These are phyloP conservation scores for Neocatenulostroma microsporum DNA, from an alignment of 2,329 filamentous ascomycete species.

Conservation along the genomic window DNA sequence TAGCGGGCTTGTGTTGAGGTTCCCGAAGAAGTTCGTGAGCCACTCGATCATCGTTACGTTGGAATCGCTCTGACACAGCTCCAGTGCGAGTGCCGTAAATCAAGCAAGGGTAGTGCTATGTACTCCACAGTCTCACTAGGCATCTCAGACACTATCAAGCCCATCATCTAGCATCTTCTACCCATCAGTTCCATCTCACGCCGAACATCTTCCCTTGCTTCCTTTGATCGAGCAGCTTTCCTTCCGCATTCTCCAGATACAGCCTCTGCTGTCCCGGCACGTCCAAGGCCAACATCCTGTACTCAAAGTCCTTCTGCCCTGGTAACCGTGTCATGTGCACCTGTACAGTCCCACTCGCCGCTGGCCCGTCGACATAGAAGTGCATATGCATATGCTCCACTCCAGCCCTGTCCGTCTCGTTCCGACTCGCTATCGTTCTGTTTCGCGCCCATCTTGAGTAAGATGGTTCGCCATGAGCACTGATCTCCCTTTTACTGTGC, in stretches of 20 bases:
- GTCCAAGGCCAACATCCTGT: conserved; percentile 73
- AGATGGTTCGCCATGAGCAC: conserved; percentile 72
- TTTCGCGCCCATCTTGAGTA: conserved; percentile 71
- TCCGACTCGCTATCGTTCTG: conserved; percentile 43
- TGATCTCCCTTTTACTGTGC: conserved; percentile 58
- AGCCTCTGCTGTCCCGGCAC: conserved; percentile 59
- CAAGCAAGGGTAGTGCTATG: no score
- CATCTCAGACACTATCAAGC: no score
- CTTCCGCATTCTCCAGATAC: conserved; percentile 57
- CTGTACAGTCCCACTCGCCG: conserved; percentile 63
- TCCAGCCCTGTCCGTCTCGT: conserved; percentile 63
- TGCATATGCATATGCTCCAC: conserved; percentile 76
- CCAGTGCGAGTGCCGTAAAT: no score
- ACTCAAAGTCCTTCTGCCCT: conserved; percentile 62
- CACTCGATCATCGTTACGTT: no score
- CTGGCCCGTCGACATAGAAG: conserved; percentile 76
- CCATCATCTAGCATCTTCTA: no score
- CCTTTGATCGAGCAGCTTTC: conserved; percentile 35
- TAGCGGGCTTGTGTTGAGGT: no score
- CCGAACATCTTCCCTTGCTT: conserved; percentile 49
- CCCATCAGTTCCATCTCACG: conserved; percentile 50
- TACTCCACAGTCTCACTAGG: no score
- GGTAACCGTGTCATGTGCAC: conserved; percentile 68
- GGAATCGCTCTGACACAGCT: no score
- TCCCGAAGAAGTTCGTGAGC: no score